Evolutionary conservation across 2,329 filamentous ascomycete species (phyloP), one percentile per base, ranked within the genome.

Genomic region (Hypoxylon sp.): DNA sequence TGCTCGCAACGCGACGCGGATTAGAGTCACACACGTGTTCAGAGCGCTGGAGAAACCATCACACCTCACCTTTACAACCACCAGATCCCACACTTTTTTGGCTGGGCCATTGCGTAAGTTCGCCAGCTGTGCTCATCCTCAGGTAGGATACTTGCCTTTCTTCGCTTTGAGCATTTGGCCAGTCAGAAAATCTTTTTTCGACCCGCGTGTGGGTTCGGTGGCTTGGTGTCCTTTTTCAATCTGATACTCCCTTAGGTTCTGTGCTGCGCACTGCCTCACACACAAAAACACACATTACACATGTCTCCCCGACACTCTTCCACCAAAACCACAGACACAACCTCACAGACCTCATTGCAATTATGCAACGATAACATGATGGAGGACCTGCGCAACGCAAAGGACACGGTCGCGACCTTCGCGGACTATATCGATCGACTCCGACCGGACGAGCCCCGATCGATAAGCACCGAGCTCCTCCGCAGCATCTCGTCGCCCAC

Each of bases 321-420:
- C 21, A 55, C 17, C 11, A 35, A 35, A 55, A 21, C 17, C 44
- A 35, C 37, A 37, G 50, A 21, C 17, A 52, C 17, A 42, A 48
- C 13, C 19, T 51, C 8, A n/a, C 44, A 55, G 48, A n/a, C 27
- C 15, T 35, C 17, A 13, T 32, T 15, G 10, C 48, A 15, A 52
- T 13, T 52, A 65, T 58, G 39, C 17, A 44, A 52, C 35, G 58
- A 64, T 15, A 65, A 67, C 15, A 29, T 52, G 37, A 75, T 76
- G 74, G 70, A 72, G 37, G 75, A 76, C 37, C 57, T 76, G 32
- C 74, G 75, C 46, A 57, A 75, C 42, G 75, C 74, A 13, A 62
- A 69, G 55, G 62, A 70, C 3, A 70, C 73, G 11, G 73, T 76
- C 24, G 53, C 65, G n/a, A 50, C 58, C 10, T 71, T 76, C 60